A percentile compares a stretch with the other conserved stretches of the same genome.
Conservation (phyloP, 108 stramenopile genomes). For the Fistulifera solaris region DNA sequence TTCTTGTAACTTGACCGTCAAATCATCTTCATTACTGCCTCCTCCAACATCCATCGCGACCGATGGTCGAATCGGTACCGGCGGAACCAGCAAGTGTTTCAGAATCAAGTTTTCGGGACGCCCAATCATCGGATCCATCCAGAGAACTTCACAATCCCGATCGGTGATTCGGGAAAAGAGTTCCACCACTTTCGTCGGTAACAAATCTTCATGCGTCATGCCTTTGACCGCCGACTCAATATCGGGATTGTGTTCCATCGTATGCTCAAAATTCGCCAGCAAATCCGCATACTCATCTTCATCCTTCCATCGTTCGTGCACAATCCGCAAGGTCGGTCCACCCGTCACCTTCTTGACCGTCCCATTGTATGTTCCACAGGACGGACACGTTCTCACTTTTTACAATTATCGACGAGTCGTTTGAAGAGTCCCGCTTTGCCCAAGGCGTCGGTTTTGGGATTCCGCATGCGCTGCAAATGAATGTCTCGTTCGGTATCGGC, state of each 20-base stretch:
- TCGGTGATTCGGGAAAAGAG: constrained; percentile 87
- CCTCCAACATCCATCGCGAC: constrained; percentile 97
- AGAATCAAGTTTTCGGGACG: constrained; percentile 94
- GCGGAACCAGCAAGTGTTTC: constrained; percentile 90
- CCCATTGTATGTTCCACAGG: constrained; percentile 86
- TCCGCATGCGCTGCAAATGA: constrained; percentile 68
- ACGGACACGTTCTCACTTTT: constrained; percentile 76
- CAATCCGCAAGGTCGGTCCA: constrained; percentile 84
- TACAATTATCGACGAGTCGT: constrained; percentile 88
- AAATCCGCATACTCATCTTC: constrained; percentile 50
- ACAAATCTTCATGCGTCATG: constrained; percentile 57
- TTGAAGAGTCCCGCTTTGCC: constrained; percentile 63
- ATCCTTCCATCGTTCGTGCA: constrained; percentile 89
- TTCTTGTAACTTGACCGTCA: constrained; percentile 96
- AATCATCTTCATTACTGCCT: constrained; percentile 96
- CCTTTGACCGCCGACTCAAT: constrained; percentile 24
- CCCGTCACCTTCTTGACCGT: constrained; percentile 94
- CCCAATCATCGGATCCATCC: constrained; percentile 83
- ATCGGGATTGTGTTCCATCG: constrained; percentile 72
- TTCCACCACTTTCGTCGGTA: constrained; percentile 69
- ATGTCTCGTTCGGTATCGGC: constrained; percentile 48
- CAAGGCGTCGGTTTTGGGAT: constrained; percentile 75
- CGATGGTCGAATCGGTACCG: constrained; percentile 98
- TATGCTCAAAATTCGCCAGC: constrained; percentile 34
- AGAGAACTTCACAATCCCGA: constrained; percentile 92